Percentiles rank a stretch among this genome's conserved stretches.
These are phyloP conservation scores for Penicillium argentinense DNA, from an alignment of 495 filamentous ascomycete species.

Conservation along the genomic window DNA sequence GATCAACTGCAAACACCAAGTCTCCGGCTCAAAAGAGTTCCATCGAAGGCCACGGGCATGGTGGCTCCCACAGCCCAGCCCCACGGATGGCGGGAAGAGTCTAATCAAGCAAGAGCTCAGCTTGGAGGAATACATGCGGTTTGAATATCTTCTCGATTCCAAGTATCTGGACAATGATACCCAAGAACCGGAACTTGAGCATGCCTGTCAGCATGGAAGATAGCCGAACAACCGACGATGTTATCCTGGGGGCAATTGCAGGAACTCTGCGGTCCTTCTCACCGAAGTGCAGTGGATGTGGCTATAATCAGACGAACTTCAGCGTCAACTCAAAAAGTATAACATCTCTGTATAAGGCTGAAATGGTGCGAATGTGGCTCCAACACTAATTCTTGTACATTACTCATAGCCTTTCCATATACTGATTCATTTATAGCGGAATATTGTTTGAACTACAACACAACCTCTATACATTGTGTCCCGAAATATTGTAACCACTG, in stretches of 20 bases:
- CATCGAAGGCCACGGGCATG: not conserved
- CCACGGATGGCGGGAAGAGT: not conserved
- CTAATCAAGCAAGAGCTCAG: not conserved
- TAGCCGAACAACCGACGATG: constrained; percentile 39
- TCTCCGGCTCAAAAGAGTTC: not conserved
- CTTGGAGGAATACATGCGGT: not conserved
- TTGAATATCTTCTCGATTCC: constrained; percentile 1
- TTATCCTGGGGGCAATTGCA: constrained; percentile 46
- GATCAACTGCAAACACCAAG: not conserved
- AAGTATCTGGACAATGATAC: constrained; percentile 20
- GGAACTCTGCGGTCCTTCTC: constrained; percentile 39
- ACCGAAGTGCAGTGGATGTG: constrained; percentile 39
- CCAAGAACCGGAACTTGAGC: constrained; percentile 14
- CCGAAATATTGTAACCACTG: too few species aligned
- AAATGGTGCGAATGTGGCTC: not conserved
- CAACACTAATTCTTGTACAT: not conserved
- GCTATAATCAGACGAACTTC: constrained; percentile 40
- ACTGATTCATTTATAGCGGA: constrained; percentile 22
- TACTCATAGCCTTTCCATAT: constrained; percentile 31
- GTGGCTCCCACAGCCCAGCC: not conserved
- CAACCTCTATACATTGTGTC: not conserved
- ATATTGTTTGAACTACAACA: constrained; percentile 4
- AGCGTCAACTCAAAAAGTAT: constrained; percentile 7
- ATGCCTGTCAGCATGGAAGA: constrained; percentile 17
- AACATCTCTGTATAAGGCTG: not conserved